Evolutionary conservation across 2,329 filamentous ascomycete species (phyloP), one percentile per base, ranked within the genome.

Genomic region (Ascomycota sp.): DNA sequence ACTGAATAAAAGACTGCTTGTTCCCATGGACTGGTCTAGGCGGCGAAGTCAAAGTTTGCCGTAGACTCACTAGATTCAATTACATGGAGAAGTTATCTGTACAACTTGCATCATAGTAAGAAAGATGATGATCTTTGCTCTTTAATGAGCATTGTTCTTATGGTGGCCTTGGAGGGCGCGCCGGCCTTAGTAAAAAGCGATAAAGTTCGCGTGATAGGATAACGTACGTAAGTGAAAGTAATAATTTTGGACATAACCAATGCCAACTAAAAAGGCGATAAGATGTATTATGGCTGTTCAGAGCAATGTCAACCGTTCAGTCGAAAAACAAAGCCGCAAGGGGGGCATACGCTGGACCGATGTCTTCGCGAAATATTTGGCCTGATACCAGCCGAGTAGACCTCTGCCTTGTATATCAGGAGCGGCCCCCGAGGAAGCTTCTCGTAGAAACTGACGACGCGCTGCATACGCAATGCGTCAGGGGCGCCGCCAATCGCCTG

Each of bases 151-250:
- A 60, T 98, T 91, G 78, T 98, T 95, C 80, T 98, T 98, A 79
- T 95, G 86, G 73, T 98, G 86, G 48, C 89, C 89, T 98, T 9
- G 25, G n/a, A 26, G 25, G 7, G 7, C 11, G 9, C 8, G 13
- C 19, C 9, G n/a, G 3, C 28, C 21, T 29, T 29, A 29, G 27
- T 4, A 29, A 4, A 5, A 12, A 23, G 8, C 28, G 8, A 5
- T 13, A 13, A 23, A 23, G 13, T 15, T 15, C n/a, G 10, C 11
- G 20, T 17, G 3, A 20, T 4, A 23, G 40, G 38, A 13, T 33
- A 32, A 73, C 81, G 59, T 75, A 98, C 89, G 82, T 50, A 98
- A 70, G 63, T 98, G 91, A 80, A 92, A 95, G 72, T 98, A 95
- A 75, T 98, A 98, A 65, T 93, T 85, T 64, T 95, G 82, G 46